phyloP scores from a whole-genome alignment of 2,329 filamentous ascomycete genomes.

The Gremmenia infestans region DNA sequence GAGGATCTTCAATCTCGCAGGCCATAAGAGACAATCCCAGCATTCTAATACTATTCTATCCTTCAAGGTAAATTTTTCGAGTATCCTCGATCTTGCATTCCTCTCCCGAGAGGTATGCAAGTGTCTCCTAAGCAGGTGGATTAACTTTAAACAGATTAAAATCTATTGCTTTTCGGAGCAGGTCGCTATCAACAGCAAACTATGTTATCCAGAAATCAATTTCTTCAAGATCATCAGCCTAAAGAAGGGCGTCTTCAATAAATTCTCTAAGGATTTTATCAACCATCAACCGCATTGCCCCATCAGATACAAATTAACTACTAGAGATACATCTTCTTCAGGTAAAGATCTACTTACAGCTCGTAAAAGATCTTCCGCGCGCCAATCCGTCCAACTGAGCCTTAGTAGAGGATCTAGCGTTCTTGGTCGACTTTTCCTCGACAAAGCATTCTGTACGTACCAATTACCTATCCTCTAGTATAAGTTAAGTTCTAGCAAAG shows the following conservation, averaged over 20 bases:
- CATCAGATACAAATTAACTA: background rate
- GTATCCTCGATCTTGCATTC: background rate
- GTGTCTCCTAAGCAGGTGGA: background rate
- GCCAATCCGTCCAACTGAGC: background rate
- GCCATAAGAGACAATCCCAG: background rate
- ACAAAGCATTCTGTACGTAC: background rate
- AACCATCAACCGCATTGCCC: background rate
- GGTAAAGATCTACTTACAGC: background rate
- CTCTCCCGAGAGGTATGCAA: background rate
- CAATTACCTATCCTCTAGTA: background rate
- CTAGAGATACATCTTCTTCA: background rate
- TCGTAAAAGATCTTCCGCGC: background rate
- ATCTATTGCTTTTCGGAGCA: background rate
- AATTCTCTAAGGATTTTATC: background rate
- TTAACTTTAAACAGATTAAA: background rate
- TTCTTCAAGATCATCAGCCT: conserved; percentile 1
- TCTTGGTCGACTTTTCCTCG: conserved; percentile 1
- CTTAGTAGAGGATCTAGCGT: conserved; percentile 1
- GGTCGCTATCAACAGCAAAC: background rate
- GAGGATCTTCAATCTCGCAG: background rate
- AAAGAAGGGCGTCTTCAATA: background rate
- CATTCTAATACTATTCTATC: background rate
- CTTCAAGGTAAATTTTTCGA: background rate
- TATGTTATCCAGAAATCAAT: background rate
- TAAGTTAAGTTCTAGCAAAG: background rate